Evolutionary conservation across 805 yeast species (phyloP).

Genomic region (Saturnispora serradocipensis): DNA sequence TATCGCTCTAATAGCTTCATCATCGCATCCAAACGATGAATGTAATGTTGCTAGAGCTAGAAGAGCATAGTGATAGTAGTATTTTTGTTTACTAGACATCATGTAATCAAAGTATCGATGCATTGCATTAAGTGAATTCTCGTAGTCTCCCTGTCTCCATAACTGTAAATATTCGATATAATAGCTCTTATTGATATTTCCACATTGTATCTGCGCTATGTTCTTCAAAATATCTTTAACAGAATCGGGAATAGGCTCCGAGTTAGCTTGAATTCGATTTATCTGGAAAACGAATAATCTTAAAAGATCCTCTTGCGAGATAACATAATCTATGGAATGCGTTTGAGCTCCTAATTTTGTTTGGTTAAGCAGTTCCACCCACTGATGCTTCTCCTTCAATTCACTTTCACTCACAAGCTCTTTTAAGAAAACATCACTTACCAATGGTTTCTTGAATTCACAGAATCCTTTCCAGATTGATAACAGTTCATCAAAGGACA

Average conservation of each 20-base stretch:
- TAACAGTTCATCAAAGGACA: conserved; percentile 39
- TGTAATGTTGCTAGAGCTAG: conserved; percentile 65
- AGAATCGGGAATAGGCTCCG: conserved; percentile 39
- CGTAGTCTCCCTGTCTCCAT: conserved; percentile 52
- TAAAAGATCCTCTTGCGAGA: conserved; percentile 42
- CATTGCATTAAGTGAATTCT: conserved; percentile 47
- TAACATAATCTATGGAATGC: not conserved
- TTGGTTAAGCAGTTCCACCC: not conserved
- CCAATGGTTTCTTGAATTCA: conserved; percentile 27
- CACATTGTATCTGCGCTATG: conserved; percentile 40
- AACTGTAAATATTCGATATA: conserved; percentile 55
- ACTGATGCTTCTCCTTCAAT: conserved; percentile 8
- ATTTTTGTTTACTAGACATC: conserved; percentile 55
- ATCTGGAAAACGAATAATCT: conserved; percentile 46
- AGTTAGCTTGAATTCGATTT: conserved; percentile 39
- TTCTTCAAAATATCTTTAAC: conserved; percentile 33
- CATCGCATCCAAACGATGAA: conserved; percentile 54
- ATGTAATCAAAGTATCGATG: conserved; percentile 63
- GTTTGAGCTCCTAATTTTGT: not conserved
- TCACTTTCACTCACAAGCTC: not conserved
- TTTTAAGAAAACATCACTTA: not conserved
- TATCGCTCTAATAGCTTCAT: conserved; percentile 66
- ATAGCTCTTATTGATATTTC: conserved; percentile 37
- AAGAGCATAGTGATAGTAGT: conserved; percentile 69
- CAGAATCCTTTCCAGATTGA: conserved; percentile 35